Percentiles rank a stretch among this genome's conserved stretches.
Conservation (phyloP, 1,284 basidiomycete genomes). For the Chalciporus sp. region DNA sequence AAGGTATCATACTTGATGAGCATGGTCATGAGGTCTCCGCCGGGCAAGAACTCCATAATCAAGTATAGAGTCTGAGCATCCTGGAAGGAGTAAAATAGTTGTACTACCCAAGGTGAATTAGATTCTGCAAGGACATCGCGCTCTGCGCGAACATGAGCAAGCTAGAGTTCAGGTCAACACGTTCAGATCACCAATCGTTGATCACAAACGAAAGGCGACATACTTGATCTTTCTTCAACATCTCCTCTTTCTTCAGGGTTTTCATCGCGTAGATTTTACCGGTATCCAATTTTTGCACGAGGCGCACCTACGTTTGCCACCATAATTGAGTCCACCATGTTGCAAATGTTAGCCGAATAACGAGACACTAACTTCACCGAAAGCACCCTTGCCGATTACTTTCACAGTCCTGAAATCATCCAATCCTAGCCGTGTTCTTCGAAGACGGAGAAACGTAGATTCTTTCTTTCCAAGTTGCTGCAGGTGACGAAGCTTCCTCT, state of each 20-base stretch:
- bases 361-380: conserved; percentile 71
- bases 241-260: conserved; percentile 95
- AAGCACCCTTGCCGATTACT: conserved; percentile 94
- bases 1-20: conserved; percentile 99
- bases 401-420: conserved; percentile 92
- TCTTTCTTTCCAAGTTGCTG: conserved; percentile 84
- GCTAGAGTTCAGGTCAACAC: conserved; percentile 45
- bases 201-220: conserved; percentile 21
- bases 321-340: conserved; percentile 64
- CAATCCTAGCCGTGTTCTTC: conserved; percentile 85
- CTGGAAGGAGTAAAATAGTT: conserved; percentile 98
- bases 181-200: background rate
- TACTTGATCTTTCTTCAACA: conserved; percentile 99
- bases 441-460: conserved; percentile 76
- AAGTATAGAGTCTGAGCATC: conserved; percentile 93
- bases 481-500: conserved; percentile 80
- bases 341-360: background rate
- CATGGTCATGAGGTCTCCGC: conserved; percentile 99
- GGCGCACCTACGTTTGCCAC: conserved; percentile 70
- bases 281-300: conserved; percentile 96
- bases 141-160: conserved; percentile 88
- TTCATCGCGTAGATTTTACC: conserved; percentile 99
- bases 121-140: conserved; percentile 95
- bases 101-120: conserved; percentile 97
- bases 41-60: conserved; percentile 99